Base-by-base conservation (phyloP, 2,329 filamentous ascomycete genomes). In the Chrysoporthe austroafricana region DNA sequence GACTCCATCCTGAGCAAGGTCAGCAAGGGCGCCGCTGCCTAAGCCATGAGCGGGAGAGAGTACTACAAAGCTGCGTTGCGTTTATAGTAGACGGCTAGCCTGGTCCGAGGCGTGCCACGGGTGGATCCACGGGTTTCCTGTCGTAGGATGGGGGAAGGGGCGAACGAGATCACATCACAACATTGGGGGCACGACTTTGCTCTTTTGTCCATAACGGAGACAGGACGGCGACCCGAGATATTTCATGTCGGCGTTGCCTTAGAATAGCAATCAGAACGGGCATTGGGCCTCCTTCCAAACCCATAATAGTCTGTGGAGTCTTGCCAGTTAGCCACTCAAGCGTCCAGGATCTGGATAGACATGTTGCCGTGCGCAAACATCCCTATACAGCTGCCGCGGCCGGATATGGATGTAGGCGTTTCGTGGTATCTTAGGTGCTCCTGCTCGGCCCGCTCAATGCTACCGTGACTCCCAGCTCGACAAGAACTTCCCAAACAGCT, bases 401-500 rank as follows among this genome's bases (percentile, higher is more conserved):
- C 16, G 54, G 34, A 39, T 39, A n/a, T 57, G 32, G 7, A 57
- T 13, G 54, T 39, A n/a, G 16, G 34, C 16, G 32, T 39, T 18
- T 63, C 1, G 32, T 56, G 61, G 34, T 56, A 54, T 63, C 34
- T 56, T 21, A 6, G 1, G 3, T 60, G 16, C 36, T 21, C 16
- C 21, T 18, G 13, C 39, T 54, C 48, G 21, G n/a, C 2, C 3
- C 11, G 9, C 18, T 26, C 32, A 18, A 42, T 14, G 44, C 54
- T 67, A 69, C 52, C 65, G 58, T 39, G 68, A 62, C 73, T 88
- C 84, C 90, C 91, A 96, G 56, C 90, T 90, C 57, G 81, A 82
- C 78, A 86, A 90, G 76, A 97, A 97, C 32, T 91, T 77, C 5
- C 77, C 81, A 46, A 86, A 85, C 73, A 95, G 77, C 73, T 88